Base-by-base conservation (phyloP, 768 basidiomycete genomes). In the Strobilomyces dryophilus region DNA sequence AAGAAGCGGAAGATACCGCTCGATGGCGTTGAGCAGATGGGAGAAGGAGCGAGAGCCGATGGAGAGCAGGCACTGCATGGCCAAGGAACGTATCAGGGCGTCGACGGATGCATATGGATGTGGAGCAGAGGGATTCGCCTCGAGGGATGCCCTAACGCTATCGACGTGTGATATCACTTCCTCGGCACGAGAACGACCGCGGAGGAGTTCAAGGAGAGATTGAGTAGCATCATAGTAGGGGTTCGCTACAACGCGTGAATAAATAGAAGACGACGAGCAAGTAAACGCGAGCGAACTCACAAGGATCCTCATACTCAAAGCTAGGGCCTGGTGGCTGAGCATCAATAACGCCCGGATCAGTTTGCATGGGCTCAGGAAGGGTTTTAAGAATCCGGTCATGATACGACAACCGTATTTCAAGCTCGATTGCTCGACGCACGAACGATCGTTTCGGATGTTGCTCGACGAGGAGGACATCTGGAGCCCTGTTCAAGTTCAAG, bases 11-110 rank as follows among this genome's bases (percentile, higher is more conserved):
- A 95, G 82, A 64, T 95, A 98, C 17, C 97, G 87, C 66, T 99
- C 97, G 59, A 98, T 92, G 4, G 94, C 95, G 64, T 98, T 98
- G 59, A 98, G 82, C 61, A 98, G 86, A 71, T 99, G 97, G 0
- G 95, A 98, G 76, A 99, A 98, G 4, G 95, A 97, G 15, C 97
- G 85, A 2, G 90, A 84, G 47, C 97, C 97, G 54, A 98, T 89
- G 66, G 90, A 84, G 7, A 98, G 79, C 5, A 98, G 79, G 12
- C 90, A 92, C 61, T 98, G 93, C 44, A 92, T 77, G 17, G 89
- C 78, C 59, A 98, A 87, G 27, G 88, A 85, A 21, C 91, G 84
- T 37, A 87, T 74, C 47, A 85, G 69, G 17, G 75, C 64, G 60
- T 90, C 85, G 14, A 92, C 78, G 52, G 87, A 85, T n/a, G 76